A percentile compares a stretch with the other conserved stretches of the same genome.
These are phyloP conservation scores for Coniosporium apollinis DNA, from an alignment of 495 filamentous ascomycete genomes.

Conservation along the genomic window DNA sequence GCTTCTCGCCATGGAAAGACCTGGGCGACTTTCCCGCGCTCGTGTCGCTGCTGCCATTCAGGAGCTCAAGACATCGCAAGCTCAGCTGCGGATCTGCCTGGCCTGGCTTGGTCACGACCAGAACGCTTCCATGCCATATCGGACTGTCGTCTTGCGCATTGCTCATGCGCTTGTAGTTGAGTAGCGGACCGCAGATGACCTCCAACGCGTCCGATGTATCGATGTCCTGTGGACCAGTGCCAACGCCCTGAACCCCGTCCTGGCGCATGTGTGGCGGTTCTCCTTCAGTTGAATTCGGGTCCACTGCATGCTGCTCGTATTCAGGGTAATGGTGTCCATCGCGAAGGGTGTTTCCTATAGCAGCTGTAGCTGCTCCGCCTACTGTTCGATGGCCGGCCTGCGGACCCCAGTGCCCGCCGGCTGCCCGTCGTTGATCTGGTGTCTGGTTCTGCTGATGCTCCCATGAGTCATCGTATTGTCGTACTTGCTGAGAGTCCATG, in stretches of 20 bases:
- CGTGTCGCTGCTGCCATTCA: constrained; percentile 7
- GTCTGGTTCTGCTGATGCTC: constrained; percentile 2
- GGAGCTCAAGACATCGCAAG: constrained; percentile 30
- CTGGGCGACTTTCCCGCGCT: constrained; percentile 8
- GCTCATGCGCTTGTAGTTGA: constrained; percentile 77
- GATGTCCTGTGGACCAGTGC: constrained; percentile 14
- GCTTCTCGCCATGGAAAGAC: constrained; percentile 36
- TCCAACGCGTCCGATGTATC: constrained; percentile 28
- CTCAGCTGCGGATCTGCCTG: constrained; percentile 32
- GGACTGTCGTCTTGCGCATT: constrained; percentile 28
- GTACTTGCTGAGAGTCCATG: neutral
- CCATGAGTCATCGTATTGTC: neutral
- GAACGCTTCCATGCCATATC: constrained; percentile 66
- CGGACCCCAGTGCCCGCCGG: neutral
- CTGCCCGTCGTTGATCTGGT: neutral
- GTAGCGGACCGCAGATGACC: constrained; percentile 60
- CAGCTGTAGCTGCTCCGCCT: neutral
- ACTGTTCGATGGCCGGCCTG: neutral
- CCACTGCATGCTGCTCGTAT: neutral
- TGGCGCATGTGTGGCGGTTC: neutral
- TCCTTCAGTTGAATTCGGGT: neutral
- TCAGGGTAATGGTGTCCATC: neutral
- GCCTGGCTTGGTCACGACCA: constrained; percentile 59
- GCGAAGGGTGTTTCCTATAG: neutral
- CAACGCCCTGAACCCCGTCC: constrained; percentile 10